A percentile compares a stretch with the other conserved stretches of the same genome.
phyloP scores from a whole-genome alignment of 495 filamentous ascomycete species.

The Rusavskia elegans region DNA sequence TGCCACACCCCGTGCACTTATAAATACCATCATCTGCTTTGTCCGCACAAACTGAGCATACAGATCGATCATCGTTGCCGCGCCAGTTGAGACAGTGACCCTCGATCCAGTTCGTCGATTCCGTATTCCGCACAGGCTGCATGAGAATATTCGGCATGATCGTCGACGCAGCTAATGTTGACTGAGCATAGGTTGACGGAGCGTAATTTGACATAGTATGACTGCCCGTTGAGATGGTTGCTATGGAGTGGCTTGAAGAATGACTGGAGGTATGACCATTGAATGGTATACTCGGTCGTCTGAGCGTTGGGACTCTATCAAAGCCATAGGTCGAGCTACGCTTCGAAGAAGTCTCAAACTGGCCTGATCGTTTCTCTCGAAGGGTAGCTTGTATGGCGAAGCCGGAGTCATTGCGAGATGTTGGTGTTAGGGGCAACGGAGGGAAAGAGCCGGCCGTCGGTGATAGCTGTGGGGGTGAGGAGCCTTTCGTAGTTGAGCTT shows the following conservation, averaged over 20 bases:
- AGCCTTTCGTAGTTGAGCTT: conserved; percentile 52
- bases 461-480: conserved; percentile 63
- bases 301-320: conserved; percentile 47
- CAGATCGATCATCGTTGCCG: conserved; percentile 45
- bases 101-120: conserved; percentile 81
- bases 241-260: conserved; percentile 72
- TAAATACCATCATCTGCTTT: conserved; percentile 80
- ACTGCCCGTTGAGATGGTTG: conserved; percentile 60
- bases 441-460: conserved; percentile 71
- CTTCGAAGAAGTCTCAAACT: conserved; percentile 72
- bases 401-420: conserved; percentile 80
- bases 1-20: conserved; percentile 63
- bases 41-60: conserved; percentile 82
- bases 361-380: conserved; percentile 85
- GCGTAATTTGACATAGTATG: conserved; percentile 71
- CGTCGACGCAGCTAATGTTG: conserved; percentile 93
- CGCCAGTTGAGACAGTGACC: conserved; percentile 78
- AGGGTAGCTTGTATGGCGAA: conserved; percentile 72
- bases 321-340: conserved; percentile 84
- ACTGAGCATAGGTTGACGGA: conserved; percentile 89
- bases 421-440: conserved; percentile 51
- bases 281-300: conserved; percentile 76
- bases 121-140: conserved; percentile 73
- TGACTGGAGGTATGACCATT: conserved; percentile 59
- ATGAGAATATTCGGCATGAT: conserved; percentile 83